Conservation (phyloP, 169 alveolate species). For the Plasmodium sp. region DNA sequence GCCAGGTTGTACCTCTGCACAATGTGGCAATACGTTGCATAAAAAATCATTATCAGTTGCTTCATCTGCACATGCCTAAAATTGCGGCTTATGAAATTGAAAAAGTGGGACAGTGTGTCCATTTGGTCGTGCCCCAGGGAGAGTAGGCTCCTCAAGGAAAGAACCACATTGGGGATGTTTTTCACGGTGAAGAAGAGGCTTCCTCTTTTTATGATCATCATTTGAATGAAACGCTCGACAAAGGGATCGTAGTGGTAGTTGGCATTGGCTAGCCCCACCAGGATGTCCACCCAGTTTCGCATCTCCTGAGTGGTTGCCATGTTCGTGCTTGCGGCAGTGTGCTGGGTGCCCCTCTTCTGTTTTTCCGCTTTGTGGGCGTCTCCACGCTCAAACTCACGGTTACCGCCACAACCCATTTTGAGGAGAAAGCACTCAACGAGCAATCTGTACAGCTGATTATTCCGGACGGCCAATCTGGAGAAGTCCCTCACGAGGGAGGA, state of each 20-base stretch:
- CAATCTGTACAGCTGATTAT: conserved; percentile 2
- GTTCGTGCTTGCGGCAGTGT: neutral
- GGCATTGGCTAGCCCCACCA: conserved; percentile 28
- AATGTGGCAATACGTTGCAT: conserved; percentile 26
- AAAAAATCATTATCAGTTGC: conserved; percentile 50
- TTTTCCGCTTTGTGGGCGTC: neutral
- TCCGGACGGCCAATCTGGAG: conserved; percentile 22
- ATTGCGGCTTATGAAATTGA: neutral
- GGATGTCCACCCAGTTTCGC: conserved; percentile 44
- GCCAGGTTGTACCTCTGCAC: neutral
- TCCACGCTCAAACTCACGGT: neutral
- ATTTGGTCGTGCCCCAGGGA: conserved; percentile 5
- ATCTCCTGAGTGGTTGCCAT: neutral
- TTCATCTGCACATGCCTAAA: conserved; percentile 4
- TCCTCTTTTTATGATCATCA: neutral
- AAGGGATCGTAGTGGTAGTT: conserved; percentile 30
- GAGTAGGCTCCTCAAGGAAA: conserved; percentile 21
- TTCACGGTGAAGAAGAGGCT: neutral
- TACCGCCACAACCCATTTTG: neutral
- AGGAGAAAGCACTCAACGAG: conserved; percentile 27
- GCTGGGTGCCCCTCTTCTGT: neutral
- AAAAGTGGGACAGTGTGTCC: neutral
- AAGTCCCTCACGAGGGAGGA: conserved; percentile 46
- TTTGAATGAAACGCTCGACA: conserved; percentile 22
- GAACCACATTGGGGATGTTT: conserved; percentile 30